A percentile compares a stretch with the other conserved stretches of the same genome.
Evolutionary conservation across 208 protist species (phyloP).

Genomic region (Leishmania aethiopica): DNA sequence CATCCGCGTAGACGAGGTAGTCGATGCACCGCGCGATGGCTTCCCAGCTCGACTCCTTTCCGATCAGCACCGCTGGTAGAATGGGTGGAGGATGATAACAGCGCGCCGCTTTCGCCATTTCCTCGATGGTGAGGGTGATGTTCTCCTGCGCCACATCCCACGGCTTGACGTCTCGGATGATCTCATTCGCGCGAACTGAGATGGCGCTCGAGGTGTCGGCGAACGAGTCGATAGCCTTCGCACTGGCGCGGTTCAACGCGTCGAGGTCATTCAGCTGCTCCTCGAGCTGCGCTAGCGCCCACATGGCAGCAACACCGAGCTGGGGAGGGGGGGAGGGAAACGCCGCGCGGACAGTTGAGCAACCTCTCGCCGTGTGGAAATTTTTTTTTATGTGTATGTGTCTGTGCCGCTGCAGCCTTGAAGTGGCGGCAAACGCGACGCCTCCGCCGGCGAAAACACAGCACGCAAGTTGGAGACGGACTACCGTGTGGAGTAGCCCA

Average conservation of each 20-base stretch:
- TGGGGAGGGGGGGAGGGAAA: not conserved
- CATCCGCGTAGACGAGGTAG: conserved; percentile 87
- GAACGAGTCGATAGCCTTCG: conserved; percentile 78
- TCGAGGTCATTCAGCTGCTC: conserved; percentile 75
- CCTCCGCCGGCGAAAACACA: not conserved
- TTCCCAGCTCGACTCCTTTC: conserved; percentile 62
- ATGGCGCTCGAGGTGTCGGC: conserved; percentile 83
- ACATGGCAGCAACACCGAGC: conserved; percentile 34
- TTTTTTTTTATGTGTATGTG: not conserved
- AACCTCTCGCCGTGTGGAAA: not conserved
- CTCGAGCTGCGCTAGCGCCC: conserved; percentile 55
- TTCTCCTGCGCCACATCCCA: conserved; percentile 91
- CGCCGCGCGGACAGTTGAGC: not conserved
- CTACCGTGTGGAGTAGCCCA: not conserved
- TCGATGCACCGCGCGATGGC: conserved; percentile 75
- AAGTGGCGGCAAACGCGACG: not conserved
- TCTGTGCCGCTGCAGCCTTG: not conserved
- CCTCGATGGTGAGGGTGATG: conserved; percentile 83
- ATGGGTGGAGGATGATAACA: conserved; percentile 84
- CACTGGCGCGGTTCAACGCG: conserved; percentile 64
- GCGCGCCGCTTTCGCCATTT: conserved; percentile 80
- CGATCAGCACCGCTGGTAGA: conserved; percentile 61
- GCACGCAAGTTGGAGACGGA: not conserved
- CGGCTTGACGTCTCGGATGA: conserved; percentile 75
- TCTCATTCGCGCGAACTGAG: conserved; percentile 58